These are phyloP conservation scores for Erythrophleum ivorense DNA, from an alignment of 331 rosid species.

Conservation along the genomic window DNA sequence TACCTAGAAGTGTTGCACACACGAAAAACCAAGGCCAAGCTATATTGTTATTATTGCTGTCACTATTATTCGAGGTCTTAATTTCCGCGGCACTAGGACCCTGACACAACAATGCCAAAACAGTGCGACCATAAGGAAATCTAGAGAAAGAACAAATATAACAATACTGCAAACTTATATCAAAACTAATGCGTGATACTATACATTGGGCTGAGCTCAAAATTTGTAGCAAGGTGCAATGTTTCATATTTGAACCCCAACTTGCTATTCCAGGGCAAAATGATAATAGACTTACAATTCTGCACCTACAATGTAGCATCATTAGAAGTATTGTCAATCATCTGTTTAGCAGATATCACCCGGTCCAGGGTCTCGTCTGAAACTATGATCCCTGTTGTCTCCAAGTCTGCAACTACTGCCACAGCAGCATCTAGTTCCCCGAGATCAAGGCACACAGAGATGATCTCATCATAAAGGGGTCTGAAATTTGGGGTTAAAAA, in stretches of 20 bases:
- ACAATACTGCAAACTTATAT: neutral
- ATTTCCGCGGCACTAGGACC: too few relatives aligned
- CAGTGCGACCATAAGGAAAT: neutral
- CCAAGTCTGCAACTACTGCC: conserved; percentile 92
- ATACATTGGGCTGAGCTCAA: conserved; percentile 42
- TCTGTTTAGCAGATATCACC: conserved; percentile 75
- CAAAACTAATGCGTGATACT: conserved; percentile 19
- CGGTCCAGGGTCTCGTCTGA: conserved; percentile 85
- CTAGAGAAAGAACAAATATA: neutral
- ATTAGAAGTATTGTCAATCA: conserved; percentile 43
- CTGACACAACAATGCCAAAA: too few relatives aligned
- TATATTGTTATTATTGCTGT: too few relatives aligned
- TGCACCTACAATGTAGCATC: conserved; percentile 22
- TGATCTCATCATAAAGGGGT: conserved; percentile 81
- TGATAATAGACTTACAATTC: conserved; percentile 25
- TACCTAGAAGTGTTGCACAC: too few relatives aligned
- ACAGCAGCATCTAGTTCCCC: conserved; percentile 97
- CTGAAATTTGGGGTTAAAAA: conserved; percentile 52
- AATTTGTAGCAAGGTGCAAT: conserved; percentile 33
- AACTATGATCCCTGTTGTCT: conserved; percentile 76
- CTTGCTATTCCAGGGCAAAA: conserved; percentile 7
- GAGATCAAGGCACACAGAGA: conserved; percentile 76
- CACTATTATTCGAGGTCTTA: too few relatives aligned
- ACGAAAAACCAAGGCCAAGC: too few relatives aligned
- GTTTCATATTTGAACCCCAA: conserved; percentile 14